These are phyloP conservation scores for Brassica rapa DNA, from an alignment of 345 rosid genomes.

Conservation along the genomic window DNA sequence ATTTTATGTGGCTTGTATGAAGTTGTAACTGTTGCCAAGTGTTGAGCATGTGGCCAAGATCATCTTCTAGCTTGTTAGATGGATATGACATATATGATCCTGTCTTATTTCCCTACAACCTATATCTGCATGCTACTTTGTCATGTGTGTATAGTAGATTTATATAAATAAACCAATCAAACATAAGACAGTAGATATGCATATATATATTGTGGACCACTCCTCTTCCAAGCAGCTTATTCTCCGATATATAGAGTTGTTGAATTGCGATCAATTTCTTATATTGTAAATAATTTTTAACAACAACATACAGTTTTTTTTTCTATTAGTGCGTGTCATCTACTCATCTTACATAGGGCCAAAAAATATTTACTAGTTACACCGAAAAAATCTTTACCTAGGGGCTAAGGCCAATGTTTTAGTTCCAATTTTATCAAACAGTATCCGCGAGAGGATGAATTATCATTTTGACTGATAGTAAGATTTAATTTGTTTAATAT, in stretches of 20 bases:
- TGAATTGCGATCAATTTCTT: slow-evolving; percentile 4
- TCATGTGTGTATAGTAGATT: background rate
- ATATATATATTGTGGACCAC: slow-evolving; percentile 18
- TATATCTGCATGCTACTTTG: background rate
- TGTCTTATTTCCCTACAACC: slow-evolving; percentile 7
- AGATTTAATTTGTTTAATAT: background rate
- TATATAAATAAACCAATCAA: background rate
- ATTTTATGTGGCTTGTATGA: slow-evolving; percentile 26
- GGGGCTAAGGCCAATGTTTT: background rate
- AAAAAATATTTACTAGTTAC: background rate
- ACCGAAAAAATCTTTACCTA: background rate
- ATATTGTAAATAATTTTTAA: background rate
- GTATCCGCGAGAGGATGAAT: background rate
- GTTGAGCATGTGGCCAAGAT: slow-evolving; percentile 37
- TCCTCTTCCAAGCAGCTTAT: background rate
- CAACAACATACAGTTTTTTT: background rate
- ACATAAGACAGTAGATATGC: background rate
- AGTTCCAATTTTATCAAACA: background rate
- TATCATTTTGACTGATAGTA: slow-evolving; percentile 17
- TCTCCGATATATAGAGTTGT: background rate
- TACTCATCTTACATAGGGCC: background rate
- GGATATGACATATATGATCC: slow-evolving; percentile 23
- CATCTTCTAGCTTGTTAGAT: slow-evolving; percentile 22
- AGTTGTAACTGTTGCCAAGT: slow-evolving; percentile 12
- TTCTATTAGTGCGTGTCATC: background rate